Conservation (phyloP, 2,329 filamentous ascomycete genomes). For the Paecilomyces dactylethromorphus region DNA sequence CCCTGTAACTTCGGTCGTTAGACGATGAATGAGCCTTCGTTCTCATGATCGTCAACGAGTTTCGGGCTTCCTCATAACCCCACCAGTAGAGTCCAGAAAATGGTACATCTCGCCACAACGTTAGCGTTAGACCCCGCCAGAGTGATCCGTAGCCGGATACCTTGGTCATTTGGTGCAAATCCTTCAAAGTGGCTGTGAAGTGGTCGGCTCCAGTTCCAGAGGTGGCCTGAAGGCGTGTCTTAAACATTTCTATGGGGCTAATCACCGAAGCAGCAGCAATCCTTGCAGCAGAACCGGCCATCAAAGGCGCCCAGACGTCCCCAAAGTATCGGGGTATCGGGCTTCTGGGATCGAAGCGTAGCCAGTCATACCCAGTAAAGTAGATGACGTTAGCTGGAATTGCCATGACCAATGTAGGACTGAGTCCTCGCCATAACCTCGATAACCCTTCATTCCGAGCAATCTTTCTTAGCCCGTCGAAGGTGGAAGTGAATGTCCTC, state of each 20-base stretch:
- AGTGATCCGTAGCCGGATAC: slow-evolving; percentile 71
- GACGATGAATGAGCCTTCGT: slow-evolving; percentile 31
- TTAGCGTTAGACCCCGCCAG: slow-evolving; percentile 85
- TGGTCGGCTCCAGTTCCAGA: slow-evolving; percentile 54
- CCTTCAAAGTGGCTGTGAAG: slow-evolving; percentile 70
- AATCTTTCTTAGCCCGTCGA: slow-evolving; percentile 91
- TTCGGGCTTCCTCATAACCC: slow-evolving; percentile 84
- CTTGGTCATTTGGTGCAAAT: slow-evolving; percentile 72
- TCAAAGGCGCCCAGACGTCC: slow-evolving; percentile 70
- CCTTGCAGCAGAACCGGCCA: slow-evolving; percentile 72
- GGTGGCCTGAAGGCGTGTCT: slow-evolving; percentile 83
- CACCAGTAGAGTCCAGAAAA: slow-evolving; percentile 98
- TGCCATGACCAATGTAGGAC: slow-evolving; percentile 90
- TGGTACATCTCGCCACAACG: slow-evolving; percentile 92
- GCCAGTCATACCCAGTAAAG: slow-evolving; percentile 95
- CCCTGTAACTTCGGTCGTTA: slow-evolving; percentile 6
- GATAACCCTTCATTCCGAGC: slow-evolving; percentile 82
- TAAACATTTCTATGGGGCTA: slow-evolving; percentile 87
- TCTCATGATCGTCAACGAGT: slow-evolving; percentile 62
- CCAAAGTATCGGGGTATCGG: slow-evolving; percentile 60
- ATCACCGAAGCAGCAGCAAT: slow-evolving; percentile 76
- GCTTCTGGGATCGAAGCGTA: slow-evolving; percentile 67
- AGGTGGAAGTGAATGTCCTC: slow-evolving; percentile 78
- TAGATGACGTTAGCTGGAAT: slow-evolving; percentile 97
- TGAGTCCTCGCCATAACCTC: slow-evolving; percentile 86